Percentiles rank a stretch among this genome's conserved stretches.
Conservation (phyloP, 2,329 filamentous ascomycete species). For the Exophiala xenobiotica region DNA sequence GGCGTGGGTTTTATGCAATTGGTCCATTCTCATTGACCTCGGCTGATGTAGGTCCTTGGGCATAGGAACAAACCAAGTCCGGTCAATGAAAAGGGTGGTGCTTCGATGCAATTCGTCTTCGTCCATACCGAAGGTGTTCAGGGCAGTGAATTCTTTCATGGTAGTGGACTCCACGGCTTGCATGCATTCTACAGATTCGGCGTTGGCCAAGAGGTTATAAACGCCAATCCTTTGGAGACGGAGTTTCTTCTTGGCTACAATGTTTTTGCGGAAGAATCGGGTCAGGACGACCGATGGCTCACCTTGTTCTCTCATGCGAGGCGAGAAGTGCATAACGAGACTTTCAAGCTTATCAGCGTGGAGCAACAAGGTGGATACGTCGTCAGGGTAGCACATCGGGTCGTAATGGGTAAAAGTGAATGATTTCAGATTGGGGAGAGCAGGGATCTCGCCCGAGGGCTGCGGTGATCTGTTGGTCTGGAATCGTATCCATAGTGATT, state of each 20-base stretch:
- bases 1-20: constrained; percentile 46
- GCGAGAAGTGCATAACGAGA: constrained; percentile 60
- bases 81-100: constrained; percentile 54
- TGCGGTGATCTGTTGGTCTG: constrained; percentile 57
- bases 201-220: constrained; percentile 57
- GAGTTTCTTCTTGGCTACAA: constrained; percentile 48
- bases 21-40: constrained; percentile 52
- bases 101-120: constrained; percentile 35
- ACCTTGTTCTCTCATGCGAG: constrained; percentile 59
- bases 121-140: constrained; percentile 54
- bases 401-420: constrained; percentile 61
- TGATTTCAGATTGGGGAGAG: constrained; percentile 54
- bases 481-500: constrained; percentile 56
- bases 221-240: constrained; percentile 52
- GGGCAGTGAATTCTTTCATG: constrained; percentile 52
- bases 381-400: constrained; percentile 64
- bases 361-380: constrained; percentile 56
- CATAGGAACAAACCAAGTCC: constrained; percentile 47
- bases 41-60: constrained; percentile 35
- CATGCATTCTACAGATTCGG: constrained; percentile 50
- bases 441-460: constrained; percentile 56
- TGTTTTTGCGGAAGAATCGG: constrained; percentile 57
- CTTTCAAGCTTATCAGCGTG: constrained; percentile 56
- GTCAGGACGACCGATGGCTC: constrained; percentile 58
- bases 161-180: constrained; percentile 42